Conservation (phyloP, 2,329 filamentous ascomycete genomes). For the Microsporum canis region DNA sequence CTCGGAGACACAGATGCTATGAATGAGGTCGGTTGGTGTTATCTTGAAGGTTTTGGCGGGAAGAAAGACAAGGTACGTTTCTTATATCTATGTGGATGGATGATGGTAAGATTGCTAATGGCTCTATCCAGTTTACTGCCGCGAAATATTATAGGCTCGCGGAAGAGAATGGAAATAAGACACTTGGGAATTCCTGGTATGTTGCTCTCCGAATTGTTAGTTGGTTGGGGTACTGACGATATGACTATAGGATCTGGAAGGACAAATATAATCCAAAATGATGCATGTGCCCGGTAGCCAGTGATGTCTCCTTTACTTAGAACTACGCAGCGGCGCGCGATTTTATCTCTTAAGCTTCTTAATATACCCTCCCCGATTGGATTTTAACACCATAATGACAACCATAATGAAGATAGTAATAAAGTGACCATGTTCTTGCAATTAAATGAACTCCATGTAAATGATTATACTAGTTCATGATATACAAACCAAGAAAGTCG, state of each 20-base stretch:
- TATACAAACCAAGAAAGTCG: not conserved
- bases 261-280: conserved; percentile 67
- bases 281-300: not conserved
- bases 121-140: conserved; percentile 33
- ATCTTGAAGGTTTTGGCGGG: conserved; percentile 89
- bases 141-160: conserved; percentile 81
- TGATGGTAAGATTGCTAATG: conserved; percentile 12
- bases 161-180: conserved; percentile 80
- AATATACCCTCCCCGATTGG: not conserved
- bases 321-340: not conserved
- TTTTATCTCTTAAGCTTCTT: not conserved
- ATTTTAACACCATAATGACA: not conserved
- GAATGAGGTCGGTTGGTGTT: conserved; percentile 96
- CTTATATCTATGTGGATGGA: not conserved
- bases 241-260: conserved; percentile 78
- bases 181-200: conserved; percentile 89
- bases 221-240: not conserved
- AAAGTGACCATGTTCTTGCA: not conserved
- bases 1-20: conserved; percentile 93
- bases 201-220: not conserved
- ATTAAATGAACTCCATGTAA: not conserved
- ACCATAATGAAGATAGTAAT: not conserved
- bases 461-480: not conserved
- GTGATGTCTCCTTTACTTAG: not conserved
- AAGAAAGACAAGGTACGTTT: conserved; percentile 92